These are phyloP conservation scores for Monoraphidium neglectum DNA, from an alignment of 139 green algal genomes.

Conservation along the genomic window DNA sequence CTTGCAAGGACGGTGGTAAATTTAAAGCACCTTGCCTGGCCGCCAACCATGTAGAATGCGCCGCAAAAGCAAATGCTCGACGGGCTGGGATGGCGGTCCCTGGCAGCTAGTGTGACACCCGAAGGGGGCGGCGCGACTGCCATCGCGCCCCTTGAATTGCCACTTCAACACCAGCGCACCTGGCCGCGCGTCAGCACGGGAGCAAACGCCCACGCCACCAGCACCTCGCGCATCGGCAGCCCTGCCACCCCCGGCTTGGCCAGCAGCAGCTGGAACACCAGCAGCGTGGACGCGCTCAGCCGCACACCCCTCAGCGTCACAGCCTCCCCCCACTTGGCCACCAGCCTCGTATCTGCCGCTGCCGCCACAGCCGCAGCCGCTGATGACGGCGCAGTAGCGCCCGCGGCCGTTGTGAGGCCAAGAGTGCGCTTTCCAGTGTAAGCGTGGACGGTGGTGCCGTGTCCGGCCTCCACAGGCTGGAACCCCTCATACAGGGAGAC, in stretches of 20 bases:
- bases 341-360: conserved; percentile 37
- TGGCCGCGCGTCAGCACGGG: conserved; percentile 37
- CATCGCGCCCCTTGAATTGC: background rate
- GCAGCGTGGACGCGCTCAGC: conserved; percentile 14
- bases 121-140: background rate
- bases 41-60: background rate
- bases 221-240: conserved; percentile 41
- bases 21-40: background rate
- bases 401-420: background rate
- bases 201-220: conserved; percentile 55
- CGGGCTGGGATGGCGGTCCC: background rate
- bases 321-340: conserved; percentile 12
- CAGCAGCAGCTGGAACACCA: conserved; percentile 46
- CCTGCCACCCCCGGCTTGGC: conserved; percentile 43
- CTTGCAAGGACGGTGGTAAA: background rate
- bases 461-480: conserved; percentile 42
- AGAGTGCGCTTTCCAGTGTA: conserved; percentile 11
- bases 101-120: background rate
- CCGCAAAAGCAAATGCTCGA: background rate
- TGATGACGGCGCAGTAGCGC: conserved; percentile 1
- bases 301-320: conserved; percentile 3
- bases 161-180: conserved; percentile 22
- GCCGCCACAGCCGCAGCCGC: conserved; percentile 42
- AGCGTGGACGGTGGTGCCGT: conserved; percentile 10
- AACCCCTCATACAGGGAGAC: conserved; percentile 63